Percentiles rank a stretch among this genome's conserved stretches.
These are phyloP conservation scores for Leishmania guyanensis DNA, from an alignment of 208 protist species.

Conservation along the genomic window DNA sequence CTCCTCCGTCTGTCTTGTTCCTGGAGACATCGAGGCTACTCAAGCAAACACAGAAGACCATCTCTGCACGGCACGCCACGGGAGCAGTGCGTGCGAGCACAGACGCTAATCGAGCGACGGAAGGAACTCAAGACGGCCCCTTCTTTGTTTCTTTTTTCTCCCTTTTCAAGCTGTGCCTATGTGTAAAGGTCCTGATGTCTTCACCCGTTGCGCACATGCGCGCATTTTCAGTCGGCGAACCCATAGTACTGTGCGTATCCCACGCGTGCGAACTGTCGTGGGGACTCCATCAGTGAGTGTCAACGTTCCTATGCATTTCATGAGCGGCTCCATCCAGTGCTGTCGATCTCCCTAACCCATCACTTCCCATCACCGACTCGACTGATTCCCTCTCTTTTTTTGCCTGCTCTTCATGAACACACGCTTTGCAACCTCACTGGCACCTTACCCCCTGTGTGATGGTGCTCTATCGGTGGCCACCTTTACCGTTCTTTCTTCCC, in stretches of 20 bases:
- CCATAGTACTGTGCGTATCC: not conserved
- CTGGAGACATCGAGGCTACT: not conserved
- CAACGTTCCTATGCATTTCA: not conserved
- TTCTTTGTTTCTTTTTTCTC: not conserved
- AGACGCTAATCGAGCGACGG: not conserved
- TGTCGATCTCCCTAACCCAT: not conserved
- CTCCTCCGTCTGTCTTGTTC: not conserved
- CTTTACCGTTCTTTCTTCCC: not conserved
- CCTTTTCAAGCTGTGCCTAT: not conserved
- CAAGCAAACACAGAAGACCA: not conserved
- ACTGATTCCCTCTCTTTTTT: constrained; percentile 1
- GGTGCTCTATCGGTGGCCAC: not conserved
- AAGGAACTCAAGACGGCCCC: not conserved
- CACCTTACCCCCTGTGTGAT: too few species aligned
- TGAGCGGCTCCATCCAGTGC: not conserved
- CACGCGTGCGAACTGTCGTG: not conserved
- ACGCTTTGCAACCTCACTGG: not conserved
- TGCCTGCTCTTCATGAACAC: not conserved
- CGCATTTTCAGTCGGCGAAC: not conserved
- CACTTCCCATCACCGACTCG: not conserved
- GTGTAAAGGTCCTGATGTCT: not conserved
- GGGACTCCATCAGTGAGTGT: not conserved
- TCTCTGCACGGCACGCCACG: not conserved
- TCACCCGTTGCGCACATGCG: not conserved
- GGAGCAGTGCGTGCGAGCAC: not conserved